Evolutionary conservation across 805 yeast species (phyloP), one percentile per base, ranked within the genome.

Genomic region (Saturnispora kantuleensis): DNA sequence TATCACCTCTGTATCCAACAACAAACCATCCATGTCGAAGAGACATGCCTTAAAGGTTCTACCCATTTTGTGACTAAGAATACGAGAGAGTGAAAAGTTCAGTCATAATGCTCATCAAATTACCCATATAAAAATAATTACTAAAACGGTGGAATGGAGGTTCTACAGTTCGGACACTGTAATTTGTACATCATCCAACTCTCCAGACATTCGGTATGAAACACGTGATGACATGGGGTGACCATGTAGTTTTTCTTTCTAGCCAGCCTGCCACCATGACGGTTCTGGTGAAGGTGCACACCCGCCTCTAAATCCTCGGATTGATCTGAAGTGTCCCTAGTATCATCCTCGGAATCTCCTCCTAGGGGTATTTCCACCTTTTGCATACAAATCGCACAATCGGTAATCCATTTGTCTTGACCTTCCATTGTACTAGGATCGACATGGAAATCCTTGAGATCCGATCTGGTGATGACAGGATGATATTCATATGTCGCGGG

Each of bases 91-190:
- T 40, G 38, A 35, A 35, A 35, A 35, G 26, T 35, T 46, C 32
- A 37, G 13, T 11, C n/a, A n/a, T 15, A 13, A 37, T 10, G 15
- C 44, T 21, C 15, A 18, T 18, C 17, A 36, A n/a, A 35, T 26
- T 11, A 18, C 11, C 13, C 16, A 31, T 37, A 7, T 11, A 15
- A 18, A 36, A 46, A 30, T 15, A 43, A 10, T 30, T 8, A 10
- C 13, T 62, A 86, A 43, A 84, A 66, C 1, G 96, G 96, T 2
- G 97, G 97, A 35, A 90, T 65, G 17, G 86, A 74, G 45, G 77
- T 76, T 56, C 97, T 73, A 63, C 97, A 90, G 6, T 88, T 89
- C 1, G 97, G 97, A 64, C 97, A 90, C 56, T 88, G 96, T 41
- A 90, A 64, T 55, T 88, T 85, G 59, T 86, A 84, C 59, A 80